Evolutionary conservation across 192 early-diverging fungal species (phyloP).

Genomic region (Coemansia sp.): DNA sequence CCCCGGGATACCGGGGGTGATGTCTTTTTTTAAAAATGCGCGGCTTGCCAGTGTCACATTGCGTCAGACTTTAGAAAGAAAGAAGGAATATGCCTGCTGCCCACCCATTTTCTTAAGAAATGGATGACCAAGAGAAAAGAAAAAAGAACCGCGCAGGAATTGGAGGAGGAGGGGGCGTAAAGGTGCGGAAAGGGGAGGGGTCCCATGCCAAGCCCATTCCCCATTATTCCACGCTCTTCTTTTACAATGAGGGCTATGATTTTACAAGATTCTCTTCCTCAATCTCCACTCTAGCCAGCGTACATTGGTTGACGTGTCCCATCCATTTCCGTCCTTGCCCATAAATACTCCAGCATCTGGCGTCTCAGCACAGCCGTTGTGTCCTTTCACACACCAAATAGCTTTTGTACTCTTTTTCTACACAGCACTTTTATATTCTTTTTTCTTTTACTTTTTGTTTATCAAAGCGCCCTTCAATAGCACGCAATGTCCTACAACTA

Average conservation of each 20-base stretch:
- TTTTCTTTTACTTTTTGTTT: slow-evolving; percentile 6
- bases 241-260: too few species aligned
- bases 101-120: not conserved
- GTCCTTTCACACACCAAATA: not conserved
- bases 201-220: too few species aligned
- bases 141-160: not conserved
- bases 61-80: not conserved
- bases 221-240: too few species aligned
- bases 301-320: too few species aligned
- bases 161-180: not conserved
- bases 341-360: not conserved
- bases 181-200: slow-evolving; percentile 2
- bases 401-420: slow-evolving; percentile 2
- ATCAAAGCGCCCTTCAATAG: slow-evolving; percentile 9
- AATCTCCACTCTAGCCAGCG: too few species aligned
- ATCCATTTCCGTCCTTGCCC: not conserved
- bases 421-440: not conserved
- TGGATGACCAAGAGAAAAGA: not conserved
- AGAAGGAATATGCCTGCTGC: too few species aligned
- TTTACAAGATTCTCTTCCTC: too few species aligned
- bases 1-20: too few species aligned
- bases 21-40: too few species aligned
- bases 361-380: not conserved
- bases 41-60: not conserved
- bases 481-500: slow-evolving; percentile 6